Evolutionary conservation across 345 rosid genomes (phyloP), one percentile per base, ranked within the genome.

Genomic region (Corchorus olitorius): DNA sequence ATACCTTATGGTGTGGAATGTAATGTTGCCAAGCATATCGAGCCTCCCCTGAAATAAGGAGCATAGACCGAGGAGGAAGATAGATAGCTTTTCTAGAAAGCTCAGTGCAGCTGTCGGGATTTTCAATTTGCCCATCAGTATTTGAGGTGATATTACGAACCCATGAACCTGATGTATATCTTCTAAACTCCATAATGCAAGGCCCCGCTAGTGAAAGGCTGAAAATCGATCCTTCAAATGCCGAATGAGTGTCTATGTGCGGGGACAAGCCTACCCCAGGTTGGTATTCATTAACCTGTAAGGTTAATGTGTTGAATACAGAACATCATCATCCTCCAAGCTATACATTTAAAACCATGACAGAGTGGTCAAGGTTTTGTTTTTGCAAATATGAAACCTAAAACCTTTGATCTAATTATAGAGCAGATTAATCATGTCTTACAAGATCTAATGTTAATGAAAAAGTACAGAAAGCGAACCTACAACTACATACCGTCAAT

Each of bases 21-120:
- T 95, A 95, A 85, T 93, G 98, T 75, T 93, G 89, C 99, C 99
- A 95, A 75, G 94, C 98, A 84, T 90, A 93, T 6, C 99, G 99
- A 79, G 97, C 98, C 86, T 95, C 99, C 54, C 94, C 93, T 1
- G 94, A 90, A 77, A 95, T 84, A 65, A 95, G 76, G 45, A 95
- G 92, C 90, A 95, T 91, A 37, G 99, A 95, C 63, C 98, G 90
- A 80, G 96, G 97, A 76, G 98, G 97, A 79, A 95, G 94, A 79
- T 86, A 89, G 33, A 95, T 79, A 66, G 93, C 93, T 68, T 81
- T 93, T 81, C 96, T 88, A 16, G 81, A 48, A 49, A 85, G 34
- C 61, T 81, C 83, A 33, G 89, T 39, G 56, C 81, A 37, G 20
- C 54, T 76, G 20, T 76, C 79, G 16, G 67, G 82, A 55, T 72